A percentile compares a stretch with the other conserved stretches of the same genome.
These are phyloP conservation scores for Cytospora chrysosperma DNA, from an alignment of 2,329 filamentous ascomycete species.

Conservation along the genomic window DNA sequence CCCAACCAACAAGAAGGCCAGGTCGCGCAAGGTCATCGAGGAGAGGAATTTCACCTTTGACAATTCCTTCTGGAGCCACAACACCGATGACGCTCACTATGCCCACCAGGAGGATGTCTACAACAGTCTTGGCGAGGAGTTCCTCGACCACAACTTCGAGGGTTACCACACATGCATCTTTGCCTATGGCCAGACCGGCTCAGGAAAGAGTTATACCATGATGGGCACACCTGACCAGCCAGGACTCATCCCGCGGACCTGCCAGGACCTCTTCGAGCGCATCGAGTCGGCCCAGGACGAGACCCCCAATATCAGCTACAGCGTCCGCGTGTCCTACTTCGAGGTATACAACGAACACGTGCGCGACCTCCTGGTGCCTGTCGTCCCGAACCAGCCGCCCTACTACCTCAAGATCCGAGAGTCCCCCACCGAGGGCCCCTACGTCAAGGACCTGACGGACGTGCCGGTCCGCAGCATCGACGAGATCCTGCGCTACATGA, in stretches of 20 bases:
- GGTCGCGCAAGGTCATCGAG: slow-evolving; percentile 72
- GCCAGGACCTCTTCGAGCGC: slow-evolving; percentile 91
- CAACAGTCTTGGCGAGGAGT: slow-evolving; percentile 90
- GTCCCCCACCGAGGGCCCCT: slow-evolving; percentile 90
- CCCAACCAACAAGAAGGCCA: slow-evolving; percentile 55
- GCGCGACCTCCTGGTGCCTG: slow-evolving; percentile 82
- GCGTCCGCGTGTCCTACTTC: slow-evolving; percentile 96
- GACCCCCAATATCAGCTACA: slow-evolving; percentile 90
- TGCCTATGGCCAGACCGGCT: slow-evolving; percentile 95
- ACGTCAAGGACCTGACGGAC: slow-evolving; percentile 94
- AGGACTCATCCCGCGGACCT: slow-evolving; percentile 91
- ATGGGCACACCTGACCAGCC: slow-evolving; percentile 88
- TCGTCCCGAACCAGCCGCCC: slow-evolving; percentile 66
- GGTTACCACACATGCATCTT: slow-evolving; percentile 99
- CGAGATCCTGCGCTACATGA: slow-evolving; percentile 90
- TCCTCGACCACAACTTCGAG: slow-evolving; percentile 98
- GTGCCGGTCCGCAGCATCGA: slow-evolving; percentile 82
- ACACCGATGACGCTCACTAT: slow-evolving; percentile 77
- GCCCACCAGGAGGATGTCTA: slow-evolving; percentile 92
- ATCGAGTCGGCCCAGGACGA: slow-evolving; percentile 77
- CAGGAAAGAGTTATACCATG: slow-evolving; percentile 97
- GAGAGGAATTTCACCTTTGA: slow-evolving; percentile 95
- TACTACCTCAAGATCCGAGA: slow-evolving; percentile 97
- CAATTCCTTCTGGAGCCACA: slow-evolving; percentile 97
- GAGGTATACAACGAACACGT: slow-evolving; percentile 99